Evolutionary conservation across 768 basidiomycete genomes (phyloP).

Genomic region (Rhodotorula graminis): DNA sequence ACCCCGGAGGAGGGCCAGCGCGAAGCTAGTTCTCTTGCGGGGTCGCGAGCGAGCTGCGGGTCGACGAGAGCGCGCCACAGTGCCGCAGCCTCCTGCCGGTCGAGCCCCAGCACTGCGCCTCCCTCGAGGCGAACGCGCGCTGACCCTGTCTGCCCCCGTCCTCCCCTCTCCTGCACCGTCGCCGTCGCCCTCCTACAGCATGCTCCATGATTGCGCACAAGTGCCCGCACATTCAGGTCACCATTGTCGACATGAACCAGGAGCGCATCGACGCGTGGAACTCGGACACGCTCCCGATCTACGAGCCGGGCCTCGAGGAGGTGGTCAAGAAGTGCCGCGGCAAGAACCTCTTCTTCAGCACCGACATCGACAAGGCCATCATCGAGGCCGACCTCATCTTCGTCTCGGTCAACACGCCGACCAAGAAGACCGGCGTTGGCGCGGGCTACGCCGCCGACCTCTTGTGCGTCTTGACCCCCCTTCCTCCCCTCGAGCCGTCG

Average conservation of each 20-base stretch:
- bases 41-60: too few species aligned
- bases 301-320: conserved; percentile 90
- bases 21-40: too few species aligned
- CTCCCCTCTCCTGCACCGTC: not conserved
- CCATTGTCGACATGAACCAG: conserved; percentile 96
- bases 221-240: conserved; percentile 70
- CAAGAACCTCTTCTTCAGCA: conserved; percentile 94
- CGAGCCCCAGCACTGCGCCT: too few species aligned
- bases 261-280: conserved; percentile 96
- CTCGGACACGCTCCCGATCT: conserved; percentile 73
- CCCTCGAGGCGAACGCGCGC: too few species aligned
- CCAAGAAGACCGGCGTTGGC: conserved; percentile 95
- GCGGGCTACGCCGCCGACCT: conserved; percentile 98
- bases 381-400: conserved; percentile 95
- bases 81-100: too few species aligned
- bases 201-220: conserved; percentile 45
- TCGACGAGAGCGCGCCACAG: too few species aligned
- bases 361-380: conserved; percentile 79
- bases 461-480: conserved; percentile 61
- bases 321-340: conserved; percentile 84
- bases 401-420: conserved; percentile 97
- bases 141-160: too few species aligned
- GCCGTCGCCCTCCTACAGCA: conserved; percentile 10
- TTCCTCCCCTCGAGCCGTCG: not conserved
- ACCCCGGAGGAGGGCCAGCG: too few species aligned